These are phyloP conservation scores for Candida sojae DNA, from an alignment of 1,139 yeast genomes.

Conservation along the genomic window DNA sequence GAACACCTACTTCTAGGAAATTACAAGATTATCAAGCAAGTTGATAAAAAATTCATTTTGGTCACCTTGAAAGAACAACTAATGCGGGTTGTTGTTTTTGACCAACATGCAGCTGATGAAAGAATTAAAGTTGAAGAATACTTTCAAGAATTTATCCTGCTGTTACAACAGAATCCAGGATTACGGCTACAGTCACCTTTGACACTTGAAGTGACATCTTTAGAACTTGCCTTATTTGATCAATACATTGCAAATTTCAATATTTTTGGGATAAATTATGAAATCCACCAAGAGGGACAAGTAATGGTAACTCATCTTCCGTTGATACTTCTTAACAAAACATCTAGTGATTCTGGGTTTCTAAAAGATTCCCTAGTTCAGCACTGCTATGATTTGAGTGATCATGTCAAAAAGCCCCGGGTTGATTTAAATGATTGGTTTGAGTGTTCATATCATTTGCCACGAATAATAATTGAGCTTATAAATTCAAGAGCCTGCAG, in stretches of 20 bases:
- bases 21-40: constrained; percentile 42
- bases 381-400: constrained; percentile 42
- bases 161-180: constrained; percentile 2
- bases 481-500: constrained; percentile 72
- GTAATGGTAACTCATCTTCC: constrained; percentile 43
- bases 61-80: constrained; percentile 25
- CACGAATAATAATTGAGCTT: constrained; percentile 48
- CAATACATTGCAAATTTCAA: constrained; percentile 30
- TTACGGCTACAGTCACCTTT: constrained; percentile 15
- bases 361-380: constrained; percentile 39
- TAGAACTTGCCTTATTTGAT: constrained; percentile 31
- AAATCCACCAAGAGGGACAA: constrained; percentile 3
- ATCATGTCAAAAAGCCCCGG: constrained; percentile 20
- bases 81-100: constrained; percentile 41
- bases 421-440: constrained; percentile 18
- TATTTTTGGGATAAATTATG: constrained; percentile 36
- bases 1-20: constrained; percentile 11
- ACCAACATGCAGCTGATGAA: constrained; percentile 84
- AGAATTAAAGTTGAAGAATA: constrained; percentile 56
- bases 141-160: constrained; percentile 31
- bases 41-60: constrained; percentile 62
- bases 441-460: constrained; percentile 30
- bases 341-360: constrained; percentile 22
- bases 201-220: constrained; percentile 18
- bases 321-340: constrained; percentile 28